Evolutionary conservation across 1,284 basidiomycete species (phyloP), one percentile per base, ranked within the genome.

Genomic region (Sporisorium exsertum): DNA sequence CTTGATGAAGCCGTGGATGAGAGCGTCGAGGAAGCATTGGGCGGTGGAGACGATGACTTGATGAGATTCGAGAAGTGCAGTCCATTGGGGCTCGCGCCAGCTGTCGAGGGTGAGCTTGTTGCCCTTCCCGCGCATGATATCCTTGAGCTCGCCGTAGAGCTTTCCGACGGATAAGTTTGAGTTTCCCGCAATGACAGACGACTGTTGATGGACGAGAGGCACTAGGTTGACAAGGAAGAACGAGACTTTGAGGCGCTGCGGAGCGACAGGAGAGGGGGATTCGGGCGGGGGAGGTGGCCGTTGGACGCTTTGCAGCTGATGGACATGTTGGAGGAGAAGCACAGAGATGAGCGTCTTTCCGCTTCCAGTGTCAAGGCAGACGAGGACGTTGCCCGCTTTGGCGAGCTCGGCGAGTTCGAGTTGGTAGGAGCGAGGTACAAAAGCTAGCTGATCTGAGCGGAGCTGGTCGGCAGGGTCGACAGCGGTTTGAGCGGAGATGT

Each of bases 281-380:
- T 37, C 24, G n/a, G 47, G 47, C 0, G 45, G 53, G 13, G 62
- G 13, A 26, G 42, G 29, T 1, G 45, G 43, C 10, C 4, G 20
- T n/a, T 37, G 29, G 32, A 43, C 18, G 26, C n/a, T 18, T 56
- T 51, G 63, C n/a, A 59, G 27, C 10, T 60, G 29, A 29, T 64
- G 64, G 2, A 81, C 58, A 42, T 81, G 61, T 50, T 80, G 61
- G 10, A 81, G 60, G 4, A 81, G 68, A 18, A 81, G 63, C 13
- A 75, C 80, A 24, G 78, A 71, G 46, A 81, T 72, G 60, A 81
- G 76, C 18, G 80, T 81, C 68, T 81, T 81, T 9, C 80, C 80
- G 42, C 68, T 72, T n/a, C 80, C 80, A 2, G 80, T 81, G 32
- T 75, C 73, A n/a, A 81, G 62, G 37, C 75, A 78, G 42, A 78